Evolutionary conservation across 2,329 filamentous ascomycete species (phyloP).

Genomic region (Ophioceras dolichostomum): DNA sequence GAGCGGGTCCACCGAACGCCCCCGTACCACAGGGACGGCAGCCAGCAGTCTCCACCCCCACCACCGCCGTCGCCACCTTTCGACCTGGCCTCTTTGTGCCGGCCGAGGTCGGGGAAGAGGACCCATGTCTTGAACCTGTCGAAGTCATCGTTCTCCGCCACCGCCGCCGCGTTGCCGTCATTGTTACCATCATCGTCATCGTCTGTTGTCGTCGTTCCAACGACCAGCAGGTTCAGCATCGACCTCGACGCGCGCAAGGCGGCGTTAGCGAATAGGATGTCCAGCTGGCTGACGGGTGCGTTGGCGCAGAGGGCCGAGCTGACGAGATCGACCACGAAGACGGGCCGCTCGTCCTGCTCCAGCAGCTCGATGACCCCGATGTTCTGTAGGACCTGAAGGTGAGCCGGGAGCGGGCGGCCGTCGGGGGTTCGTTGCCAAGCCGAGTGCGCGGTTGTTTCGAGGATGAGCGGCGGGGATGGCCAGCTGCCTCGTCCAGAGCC

Average conservation of each 20-base stretch:
- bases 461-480: too few species aligned
- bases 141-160: conserved; percentile 34
- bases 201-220: too few species aligned
- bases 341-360: conserved; percentile 65
- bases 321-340: conserved; percentile 60
- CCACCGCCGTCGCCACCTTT: conserved; percentile 39
- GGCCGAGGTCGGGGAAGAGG: too few species aligned
- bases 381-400: conserved; percentile 44
- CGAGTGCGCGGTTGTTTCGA: conserved; percentile 40
- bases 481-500: too few species aligned
- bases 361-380: conserved; percentile 61
- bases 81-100: too few species aligned
- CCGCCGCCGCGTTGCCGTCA: conserved; percentile 28
- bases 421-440: conserved; percentile 26
- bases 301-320: conserved; percentile 35
- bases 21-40: conserved; percentile 40
- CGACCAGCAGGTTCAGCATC: conserved; percentile 43
- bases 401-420: conserved; percentile 29
- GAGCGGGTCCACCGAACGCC: conserved; percentile 59
- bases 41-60: conserved; percentile 37
- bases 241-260: conserved; percentile 46
- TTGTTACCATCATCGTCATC: too few species aligned
- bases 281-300: conserved; percentile 37
- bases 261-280: conserved; percentile 56
- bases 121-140: conserved; percentile 59